phyloP scores from a whole-genome alignment of 345 rosid genomes.

The Euphorbia lathyris region DNA sequence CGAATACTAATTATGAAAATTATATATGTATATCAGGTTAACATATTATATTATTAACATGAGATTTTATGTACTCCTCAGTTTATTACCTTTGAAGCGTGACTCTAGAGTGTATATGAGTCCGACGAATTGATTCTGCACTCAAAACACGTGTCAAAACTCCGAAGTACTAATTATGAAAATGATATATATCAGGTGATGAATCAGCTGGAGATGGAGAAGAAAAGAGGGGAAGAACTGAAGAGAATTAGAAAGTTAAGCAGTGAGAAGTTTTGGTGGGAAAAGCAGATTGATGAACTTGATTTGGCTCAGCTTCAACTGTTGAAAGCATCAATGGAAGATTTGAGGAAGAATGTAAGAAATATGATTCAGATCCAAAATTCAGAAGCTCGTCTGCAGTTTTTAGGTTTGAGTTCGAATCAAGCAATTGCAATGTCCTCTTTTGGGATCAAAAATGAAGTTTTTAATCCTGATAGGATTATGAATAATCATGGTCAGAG shows the following conservation, averaged over 20 bases:
- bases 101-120: too few relatives aligned
- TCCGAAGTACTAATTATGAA: background rate
- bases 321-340: constrained; percentile 1
- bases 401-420: constrained; percentile 15
- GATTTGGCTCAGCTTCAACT: constrained; percentile 13
- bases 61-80: too few relatives aligned
- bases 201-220: constrained; percentile 16
- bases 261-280: background rate
- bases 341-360: constrained; percentile 15
- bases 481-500: too few relatives aligned
- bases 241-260: constrained; percentile 3
- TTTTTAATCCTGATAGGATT: too few relatives aligned
- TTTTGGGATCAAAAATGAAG: constrained; percentile 1
- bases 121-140: too few relatives aligned
- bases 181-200: constrained; percentile 3
- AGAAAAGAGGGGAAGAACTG: constrained; percentile 12
- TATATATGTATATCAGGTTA: too few relatives aligned
- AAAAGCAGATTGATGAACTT: too few relatives aligned
- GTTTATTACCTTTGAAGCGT: too few relatives aligned
- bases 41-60: too few relatives aligned
- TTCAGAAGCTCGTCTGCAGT: background rate
- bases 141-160: too few relatives aligned
- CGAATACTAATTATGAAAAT: background rate
- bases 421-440: constrained; percentile 8
- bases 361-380: constrained; percentile 3